These are phyloP conservation scores for Tieghemostelium lacteum DNA, from an alignment of 78 protist genomes.

Conservation along the genomic window DNA sequence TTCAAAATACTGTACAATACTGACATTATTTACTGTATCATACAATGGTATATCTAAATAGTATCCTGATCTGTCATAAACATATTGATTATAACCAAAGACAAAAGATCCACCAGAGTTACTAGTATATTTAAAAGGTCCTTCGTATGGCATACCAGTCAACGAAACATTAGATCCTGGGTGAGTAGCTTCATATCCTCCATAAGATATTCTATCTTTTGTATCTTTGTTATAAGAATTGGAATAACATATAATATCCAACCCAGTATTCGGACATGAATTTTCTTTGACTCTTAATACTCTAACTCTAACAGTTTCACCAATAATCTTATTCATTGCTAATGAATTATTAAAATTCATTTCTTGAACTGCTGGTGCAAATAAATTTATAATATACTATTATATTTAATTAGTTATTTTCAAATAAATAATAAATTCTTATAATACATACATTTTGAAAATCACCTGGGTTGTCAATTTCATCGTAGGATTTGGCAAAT, in stretches of 20 bases:
- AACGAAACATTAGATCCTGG: not conserved
- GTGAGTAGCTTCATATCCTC: too few species aligned
- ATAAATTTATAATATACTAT: conserved; percentile 18
- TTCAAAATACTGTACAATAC: too few species aligned
- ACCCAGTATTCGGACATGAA: conserved; percentile 22
- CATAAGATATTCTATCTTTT: conserved; percentile 13
- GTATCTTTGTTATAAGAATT: conserved; percentile 9
- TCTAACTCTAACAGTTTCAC: conserved; percentile 32
- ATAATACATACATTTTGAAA: not conserved
- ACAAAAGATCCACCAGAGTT: conserved; percentile 31
- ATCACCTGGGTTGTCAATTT: not conserved
- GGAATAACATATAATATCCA: conserved; percentile 28
- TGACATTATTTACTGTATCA: not conserved
- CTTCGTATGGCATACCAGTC: too few species aligned
- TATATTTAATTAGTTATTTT: not conserved
- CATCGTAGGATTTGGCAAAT: not conserved
- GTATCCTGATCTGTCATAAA: conserved; percentile 43
- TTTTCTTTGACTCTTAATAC: conserved; percentile 11
- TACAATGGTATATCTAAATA: conserved; percentile 40
- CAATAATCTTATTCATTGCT: conserved; percentile 53
- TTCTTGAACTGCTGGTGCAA: not conserved
- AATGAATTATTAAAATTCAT: conserved; percentile 24
- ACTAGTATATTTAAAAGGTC: conserved; percentile 5
- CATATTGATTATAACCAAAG: conserved; percentile 57
- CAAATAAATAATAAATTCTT: not conserved